Evolutionary conservation across 106 monocot genomes (phyloP), one percentile per base, ranked within the genome.

Genomic region (Apostasia shenzhenica): DNA sequence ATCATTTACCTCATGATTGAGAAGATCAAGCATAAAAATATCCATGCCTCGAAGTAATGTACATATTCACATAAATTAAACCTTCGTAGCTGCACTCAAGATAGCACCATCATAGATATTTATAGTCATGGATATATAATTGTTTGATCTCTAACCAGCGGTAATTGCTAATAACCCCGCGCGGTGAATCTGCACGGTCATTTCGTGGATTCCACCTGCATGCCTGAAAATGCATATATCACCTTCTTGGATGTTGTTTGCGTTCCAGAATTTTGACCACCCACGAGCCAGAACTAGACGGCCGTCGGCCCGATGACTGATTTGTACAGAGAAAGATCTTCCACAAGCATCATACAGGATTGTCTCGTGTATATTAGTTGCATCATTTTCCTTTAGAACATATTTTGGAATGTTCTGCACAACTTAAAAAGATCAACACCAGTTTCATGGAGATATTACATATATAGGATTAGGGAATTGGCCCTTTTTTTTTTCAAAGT

Each of bases 351-450:
- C 65, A 2, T 37, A 43, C 1, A 65, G 46, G 9, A 14, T 65
- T 47, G 65, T 65, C 48, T 65, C 48, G 3, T 1, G 47, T 65
- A 38, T 37, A 14, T 49, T 14, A 2, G 37, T 38, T 8, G 26
- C 47, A 65, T 65, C 48, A 6, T 26, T 8, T 48, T 37, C 65
- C 26, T 65, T 65, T 3, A 65, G 14, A 65, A 65, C 64, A 64
- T 48, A 41, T 14, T 14, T 8, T 48, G 65, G 65, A 48, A 65
- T 65, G 4, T 65, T 49, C 65, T 65, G 65, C 65, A 65, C 26
- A 26, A 26, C 26, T 26, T 26, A 26, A 26, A 26, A 26, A 26
- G 26, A 26, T 26, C 26, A 26, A 26, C 26, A 26, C 26, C 26
- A 26, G 0, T 26, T 26, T 26, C 26, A 26, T 26, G 26, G 26